These are phyloP conservation scores for Pascua sp. DNA, from an alignment of 1,284 basidiomycete genomes.

Conservation along the genomic window DNA sequence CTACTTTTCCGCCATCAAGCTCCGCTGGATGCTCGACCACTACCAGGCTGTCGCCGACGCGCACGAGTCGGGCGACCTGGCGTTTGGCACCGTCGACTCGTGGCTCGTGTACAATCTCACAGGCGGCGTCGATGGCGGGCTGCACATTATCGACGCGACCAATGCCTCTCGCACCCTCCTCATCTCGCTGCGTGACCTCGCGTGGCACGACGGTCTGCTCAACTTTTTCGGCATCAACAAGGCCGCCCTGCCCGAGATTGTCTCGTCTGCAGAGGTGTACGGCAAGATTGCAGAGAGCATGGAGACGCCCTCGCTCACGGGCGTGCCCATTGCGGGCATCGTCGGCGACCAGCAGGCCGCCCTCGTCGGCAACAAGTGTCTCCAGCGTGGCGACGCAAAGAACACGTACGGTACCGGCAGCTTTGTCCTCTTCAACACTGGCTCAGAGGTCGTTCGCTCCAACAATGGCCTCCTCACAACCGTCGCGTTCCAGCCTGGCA, in stretches of 20 bases:
- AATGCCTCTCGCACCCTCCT: slow-evolving; percentile 96
- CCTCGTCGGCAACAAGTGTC: slow-evolving; percentile 91
- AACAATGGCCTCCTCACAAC: slow-evolving; percentile 85
- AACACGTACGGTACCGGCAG: slow-evolving; percentile 95
- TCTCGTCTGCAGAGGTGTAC: slow-evolving; percentile 89
- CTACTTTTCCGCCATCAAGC: slow-evolving; percentile 94
- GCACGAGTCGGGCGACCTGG: slow-evolving; percentile 73
- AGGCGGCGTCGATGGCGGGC: slow-evolving; percentile 62
- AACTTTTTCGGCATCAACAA: slow-evolving; percentile 80
- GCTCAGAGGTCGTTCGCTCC: slow-evolving; percentile 78
- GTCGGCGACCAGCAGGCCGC: slow-evolving; percentile 97
- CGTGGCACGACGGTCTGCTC: slow-evolving; percentile 80
- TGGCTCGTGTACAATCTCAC: slow-evolving; percentile 79
- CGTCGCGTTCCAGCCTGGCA: slow-evolving; percentile 80
- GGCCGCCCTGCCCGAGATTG: slow-evolving; percentile 79
- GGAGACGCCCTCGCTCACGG: slow-evolving; percentile 65
- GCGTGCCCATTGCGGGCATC: slow-evolving; percentile 82
- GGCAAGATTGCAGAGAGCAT: slow-evolving; percentile 60
- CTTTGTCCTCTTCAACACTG: slow-evolving; percentile 88
- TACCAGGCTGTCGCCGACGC: slow-evolving; percentile 73
- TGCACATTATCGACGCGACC: slow-evolving; percentile 93
- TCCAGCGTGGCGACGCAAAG: slow-evolving; percentile 79
- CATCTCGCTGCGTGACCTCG: slow-evolving; percentile 73
- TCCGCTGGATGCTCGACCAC: slow-evolving; percentile 95
- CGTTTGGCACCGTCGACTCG: slow-evolving; percentile 93